Evolutionary conservation across 176 grass and related monocot species (phyloP), one percentile per base, ranked within the genome.

Genomic region (Rhynchospora breviuscula): DNA sequence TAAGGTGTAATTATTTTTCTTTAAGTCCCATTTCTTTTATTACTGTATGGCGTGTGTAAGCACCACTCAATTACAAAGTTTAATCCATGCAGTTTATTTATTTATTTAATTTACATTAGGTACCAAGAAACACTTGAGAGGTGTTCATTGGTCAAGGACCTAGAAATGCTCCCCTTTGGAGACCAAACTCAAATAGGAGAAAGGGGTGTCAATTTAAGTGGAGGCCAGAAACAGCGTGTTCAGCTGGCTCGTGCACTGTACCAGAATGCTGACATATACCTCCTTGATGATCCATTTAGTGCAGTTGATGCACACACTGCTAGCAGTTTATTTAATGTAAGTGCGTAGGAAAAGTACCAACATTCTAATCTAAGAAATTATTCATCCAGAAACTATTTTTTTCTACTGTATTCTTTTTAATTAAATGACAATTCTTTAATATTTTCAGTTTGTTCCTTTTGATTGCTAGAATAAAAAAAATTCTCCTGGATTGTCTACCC

Each of bases 251-350:
- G 95, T 83, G 92, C 95, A 49, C 80, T 98, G 15, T 98, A 98
- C 76, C 89, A 93, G 87, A 84, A 95, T 88, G 89, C 92, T 15
- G 92, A 98, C 48, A 87, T 91, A 67, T 95, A 98, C 86, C 86
- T 98, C 40, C 89, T 98, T 82, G 95, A 98, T 85, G 91, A 98
- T 51, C 95, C 95, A 73, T 98, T 98, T 85, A 98, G 95, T 87
- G 92, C 92, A 46, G 95, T 98, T 23, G 92, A 98, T 91, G 91
- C 92, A 8, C 91, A 95, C 40, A 98, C 95, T 61, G 89, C 92
- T 87, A 89, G 90, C 78, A 91, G 80, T 63, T 87, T 98, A 0
- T 98, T 98, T 71, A 90, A 98, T 88, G 92, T 95, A 93, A 91
- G 64, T 0, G 63, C 49, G 5, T 56, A 31, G 6, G 26, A 62